Evolutionary conservation across 768 basidiomycete genomes (phyloP), one percentile per base, ranked within the genome.

Genomic region (Nidula microcarpa): DNA sequence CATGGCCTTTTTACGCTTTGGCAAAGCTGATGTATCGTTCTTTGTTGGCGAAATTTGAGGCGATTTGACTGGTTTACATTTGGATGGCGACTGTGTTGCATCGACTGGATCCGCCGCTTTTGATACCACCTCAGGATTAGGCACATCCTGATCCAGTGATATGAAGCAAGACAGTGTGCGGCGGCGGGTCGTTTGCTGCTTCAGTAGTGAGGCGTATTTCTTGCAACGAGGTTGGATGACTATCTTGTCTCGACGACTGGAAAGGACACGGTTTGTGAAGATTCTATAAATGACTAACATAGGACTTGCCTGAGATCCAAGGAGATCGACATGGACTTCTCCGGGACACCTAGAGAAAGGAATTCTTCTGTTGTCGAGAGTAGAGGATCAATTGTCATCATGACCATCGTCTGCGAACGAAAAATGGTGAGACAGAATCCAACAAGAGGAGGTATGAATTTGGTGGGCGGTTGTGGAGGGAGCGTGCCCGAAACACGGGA

Each of bases 201-300:
- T 49, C 33, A 49, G 4, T 17, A 37, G 54, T 33, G 46, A 47
- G 3, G 32, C 43, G 33, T 44, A 52, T 14, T 55, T 37, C 41
- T 53, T 55, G 51, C 51, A 49, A 4, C 57, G 51, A 30, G 57
- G 51, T 53, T 44, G 51, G 30, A 58, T 58, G 33, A 55, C 54
- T 1, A 58, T 53, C 49, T 55, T 58, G 4, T 52, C 44, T 39
- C 57, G 46, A n/a, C 45, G 39, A n/a, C 49, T 33, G 23, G 23
- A 23, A 23, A 23, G 23, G 23, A 23, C 23, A 36, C 53, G 35
- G 35, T 52, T 57, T 30, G 17, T n/a, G 3, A 32, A 33, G 3
- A 43, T 18, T 9, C 2, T 33, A 32, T 34, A 6, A n/a, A 5
- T 17, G n/a, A 46, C 9, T 30, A 17, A 33, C 16, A 44, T 23